Evolutionary conservation across 805 yeast genomes (phyloP), one percentile per base, ranked within the genome.

Genomic region (Metschnikowia picachoensis): DNA sequence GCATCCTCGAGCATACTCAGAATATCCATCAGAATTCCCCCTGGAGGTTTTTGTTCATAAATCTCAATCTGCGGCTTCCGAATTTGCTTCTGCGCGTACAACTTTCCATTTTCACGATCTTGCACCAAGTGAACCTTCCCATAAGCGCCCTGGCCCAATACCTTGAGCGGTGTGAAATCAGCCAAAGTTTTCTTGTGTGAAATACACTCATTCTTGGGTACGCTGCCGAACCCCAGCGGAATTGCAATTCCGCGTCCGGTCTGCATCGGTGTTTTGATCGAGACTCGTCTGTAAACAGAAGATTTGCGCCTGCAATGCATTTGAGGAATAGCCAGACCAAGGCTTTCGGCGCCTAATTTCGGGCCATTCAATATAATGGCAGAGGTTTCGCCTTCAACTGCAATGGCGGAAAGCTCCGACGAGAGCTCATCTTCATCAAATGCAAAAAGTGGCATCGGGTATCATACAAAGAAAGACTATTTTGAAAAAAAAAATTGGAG

Each of bases 51-150:
- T 11, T 66, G 68, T 35, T 52, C 57, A 32, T 43, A 44, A 16
- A 55, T 44, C 9, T 51, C 56, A 33, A 55, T 44, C 33, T 47
- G 52, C 7, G 59, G 57, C 51, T 72, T 72, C 41, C 67, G 66
- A 49, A 72, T 59, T 53, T 72, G 77, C 46, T 72, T 72, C 56
- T 67, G 76, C 8, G 76, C 77, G 57, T 65, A 72, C 14, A 72
- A 57, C 49, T 60, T 63, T 7, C 74, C 74, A 11, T 68, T 67
- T 11, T 67, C 43, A 15, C 55, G 44, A 51, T 72, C 76, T 37
- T 67, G 58, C 7, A 72, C 77, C 37, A 72, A 56, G 17, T 68
- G 56, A 16, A 72, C 77, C 43, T 72, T 72, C 3, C 77, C 77
- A 50, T 68, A 72, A 12, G 73, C 65, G 4, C 77, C 77, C 50